These are phyloP conservation scores for Suhomyces kunorum DNA, from an alignment of 1,139 yeast genomes.

Conservation along the genomic window DNA sequence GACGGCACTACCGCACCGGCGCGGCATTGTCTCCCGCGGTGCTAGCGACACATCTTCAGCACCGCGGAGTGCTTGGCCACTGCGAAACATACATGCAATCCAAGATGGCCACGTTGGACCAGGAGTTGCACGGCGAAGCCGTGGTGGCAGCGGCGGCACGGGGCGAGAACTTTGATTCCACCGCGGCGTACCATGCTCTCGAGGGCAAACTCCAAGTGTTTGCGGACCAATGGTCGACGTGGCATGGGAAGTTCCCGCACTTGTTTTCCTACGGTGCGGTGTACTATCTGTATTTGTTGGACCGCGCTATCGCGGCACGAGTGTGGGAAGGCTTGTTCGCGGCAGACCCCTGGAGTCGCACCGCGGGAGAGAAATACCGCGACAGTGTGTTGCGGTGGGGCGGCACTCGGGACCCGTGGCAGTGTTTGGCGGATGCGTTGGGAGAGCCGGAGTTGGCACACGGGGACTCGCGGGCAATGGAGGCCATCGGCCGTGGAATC, in stretches of 20 bases:
- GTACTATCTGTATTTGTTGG: constrained; percentile 88
- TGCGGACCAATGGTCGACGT: constrained; percentile 66
- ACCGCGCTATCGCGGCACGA: constrained; percentile 87
- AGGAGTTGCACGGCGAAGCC: constrained; percentile 57
- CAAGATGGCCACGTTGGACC: constrained; percentile 88
- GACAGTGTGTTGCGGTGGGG: constrained; percentile 85
- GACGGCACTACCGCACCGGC: constrained; percentile 71
- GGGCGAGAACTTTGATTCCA: constrained; percentile 39
- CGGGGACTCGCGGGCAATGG: constrained; percentile 80
- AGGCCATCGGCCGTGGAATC: constrained; percentile 45
- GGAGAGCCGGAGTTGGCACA: constrained; percentile 57
- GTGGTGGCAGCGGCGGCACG: constrained; percentile 35
- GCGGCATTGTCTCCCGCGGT: constrained; percentile 56
- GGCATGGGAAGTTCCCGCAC: constrained; percentile 97
- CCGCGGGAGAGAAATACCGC: constrained; percentile 74
- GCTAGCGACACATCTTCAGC: constrained; percentile 52
- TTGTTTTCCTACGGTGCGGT: constrained; percentile 92
- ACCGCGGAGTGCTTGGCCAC: constrained; percentile 56
- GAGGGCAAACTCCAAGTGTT: constrained; percentile 59
- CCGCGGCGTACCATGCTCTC: constrained; percentile 62
- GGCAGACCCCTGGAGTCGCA: constrained; percentile 66
- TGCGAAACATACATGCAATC: constrained; percentile 86
- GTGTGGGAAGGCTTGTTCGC: constrained; percentile 76
- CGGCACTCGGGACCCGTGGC: constrained; percentile 90
- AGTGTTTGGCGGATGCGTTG: constrained; percentile 76